Base-by-base conservation (phyloP, 495 filamentous ascomycete genomes). In the Cladorrhinum samala region DNA sequence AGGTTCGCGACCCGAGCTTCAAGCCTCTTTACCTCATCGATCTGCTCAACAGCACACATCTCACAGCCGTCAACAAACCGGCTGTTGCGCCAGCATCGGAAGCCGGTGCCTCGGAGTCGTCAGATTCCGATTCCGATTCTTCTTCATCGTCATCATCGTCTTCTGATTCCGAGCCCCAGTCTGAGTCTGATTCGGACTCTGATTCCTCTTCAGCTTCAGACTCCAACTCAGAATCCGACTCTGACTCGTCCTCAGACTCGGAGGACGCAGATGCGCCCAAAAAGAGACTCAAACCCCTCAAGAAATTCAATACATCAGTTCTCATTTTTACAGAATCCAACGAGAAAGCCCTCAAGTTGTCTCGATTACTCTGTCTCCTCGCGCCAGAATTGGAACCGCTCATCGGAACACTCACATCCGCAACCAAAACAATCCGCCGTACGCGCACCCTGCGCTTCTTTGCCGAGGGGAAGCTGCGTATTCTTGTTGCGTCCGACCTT, bases 251-350 rank as follows among this genome's bases (percentile, higher is more conserved):
- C 25, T 50, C 48, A 7, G 54, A 58, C 0, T 47, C 58, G 8
- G 53, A 59, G 11, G 46, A 49, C 23, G 39, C 41, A 20, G 37
- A 16, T 1, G 5, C 18, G 45, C 16, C 40, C 17, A 41, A 49
- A 36, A 20, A 44, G 48, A 54, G 7, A 58, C 37, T 3, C 19
- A 48, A 9, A 36, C 49, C n/a, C n/a, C n/a, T n/a, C 2, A 30
- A 41, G 7, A 55, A 41, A 2, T 41, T 59, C 42, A 24, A 51
- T n/a, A 66, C 68, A 2, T 77, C 72, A 1, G 81, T 85, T 11
- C 75, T 98, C 20, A 83, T 97, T 38, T 97, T 97, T 69, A 91
- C 89, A 42, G 88, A 88, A 52, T 89, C 83, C 49, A 96, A 89
- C 61, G 88, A 95, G 65, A 81, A 82, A 16, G 87, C 92, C 19